A percentile compares a stretch with the other conserved stretches of the same genome.
These are phyloP conservation scores for Paecilomyces fulvus DNA, from an alignment of 2,329 filamentous ascomycete species.

Conservation along the genomic window DNA sequence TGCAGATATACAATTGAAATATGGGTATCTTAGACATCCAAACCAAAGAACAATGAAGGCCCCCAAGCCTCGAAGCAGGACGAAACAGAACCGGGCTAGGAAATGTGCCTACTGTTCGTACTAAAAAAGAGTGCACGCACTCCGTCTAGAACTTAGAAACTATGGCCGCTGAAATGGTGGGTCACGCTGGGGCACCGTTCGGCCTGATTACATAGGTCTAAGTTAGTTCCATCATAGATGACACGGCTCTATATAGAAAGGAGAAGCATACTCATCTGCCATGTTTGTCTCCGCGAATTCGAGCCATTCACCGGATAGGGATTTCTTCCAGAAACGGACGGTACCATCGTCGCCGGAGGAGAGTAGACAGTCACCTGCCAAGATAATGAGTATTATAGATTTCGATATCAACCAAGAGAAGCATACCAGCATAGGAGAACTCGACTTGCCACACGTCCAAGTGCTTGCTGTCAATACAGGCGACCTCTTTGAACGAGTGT, in stretches of 20 bases:
- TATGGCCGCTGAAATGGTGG: neutral
- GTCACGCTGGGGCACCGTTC: constrained; percentile 2
- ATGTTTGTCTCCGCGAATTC: constrained; percentile 37
- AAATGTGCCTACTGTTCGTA: neutral
- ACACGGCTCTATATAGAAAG: neutral
- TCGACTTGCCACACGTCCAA: constrained; percentile 39
- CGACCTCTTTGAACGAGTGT: constrained; percentile 34
- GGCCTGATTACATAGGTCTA: neutral
- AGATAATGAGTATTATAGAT: neutral
- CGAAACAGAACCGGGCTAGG: neutral
- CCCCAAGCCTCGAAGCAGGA: neutral
- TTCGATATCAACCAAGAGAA: neutral
- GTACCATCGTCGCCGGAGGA: constrained; percentile 35
- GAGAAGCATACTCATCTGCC: constrained; percentile 20
- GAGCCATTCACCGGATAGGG: constrained; percentile 36
- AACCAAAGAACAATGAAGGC: neutral
- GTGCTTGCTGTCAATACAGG: constrained; percentile 36
- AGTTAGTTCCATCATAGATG: neutral
- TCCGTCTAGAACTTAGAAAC: neutral
- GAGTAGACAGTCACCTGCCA: constrained; percentile 35
- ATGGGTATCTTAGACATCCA: constrained; percentile 13
- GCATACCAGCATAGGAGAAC: constrained; percentile 35
- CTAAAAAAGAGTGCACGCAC: neutral
- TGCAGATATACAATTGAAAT: neutral
- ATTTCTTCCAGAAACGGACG: constrained; percentile 37